A percentile compares a stretch with the other conserved stretches of the same genome.
These are phyloP conservation scores for Solanum chilense DNA, from an alignment of 257 asterid genomes.

Conservation along the genomic window DNA sequence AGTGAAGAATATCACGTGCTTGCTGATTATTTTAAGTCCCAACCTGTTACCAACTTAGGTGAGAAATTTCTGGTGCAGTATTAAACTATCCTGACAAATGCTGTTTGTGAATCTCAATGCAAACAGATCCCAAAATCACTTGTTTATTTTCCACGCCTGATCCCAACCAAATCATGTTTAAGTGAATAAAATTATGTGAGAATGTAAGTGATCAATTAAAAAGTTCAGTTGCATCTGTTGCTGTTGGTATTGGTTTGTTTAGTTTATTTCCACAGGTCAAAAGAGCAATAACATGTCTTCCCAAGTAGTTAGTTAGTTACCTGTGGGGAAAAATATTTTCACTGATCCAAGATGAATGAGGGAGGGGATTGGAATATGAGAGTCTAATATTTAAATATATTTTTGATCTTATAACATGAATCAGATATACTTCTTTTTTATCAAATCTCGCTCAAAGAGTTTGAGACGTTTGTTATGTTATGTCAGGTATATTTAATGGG, in stretches of 20 bases:
- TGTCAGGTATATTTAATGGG: too few relatives aligned
- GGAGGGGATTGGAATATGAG: background rate
- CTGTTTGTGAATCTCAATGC: background rate
- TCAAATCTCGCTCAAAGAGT: background rate
- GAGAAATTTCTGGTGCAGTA: background rate
- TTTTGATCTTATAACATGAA: too few relatives aligned
- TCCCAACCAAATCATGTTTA: background rate
- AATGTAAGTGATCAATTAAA: background rate
- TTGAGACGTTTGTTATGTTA: background rate
- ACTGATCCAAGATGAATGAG: background rate
- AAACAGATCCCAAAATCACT: background rate
- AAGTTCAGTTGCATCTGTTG: background rate
- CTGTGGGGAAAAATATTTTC: background rate
- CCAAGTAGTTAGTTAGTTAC: background rate
- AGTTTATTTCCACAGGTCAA: background rate
- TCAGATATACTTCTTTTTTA: too few relatives aligned
- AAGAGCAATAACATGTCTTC: background rate
- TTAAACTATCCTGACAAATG: background rate
- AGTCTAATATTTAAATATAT: too few relatives aligned
- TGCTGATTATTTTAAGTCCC: background rate
- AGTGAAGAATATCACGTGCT: background rate
- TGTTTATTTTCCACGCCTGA: background rate
- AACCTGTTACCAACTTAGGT: background rate
- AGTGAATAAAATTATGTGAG: background rate
- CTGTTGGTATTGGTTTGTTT: background rate